Evolutionary conservation across 2,329 filamentous ascomycete genomes (phyloP), one percentile per base, ranked within the genome.

Genomic region (Nothopassalora personata): DNA sequence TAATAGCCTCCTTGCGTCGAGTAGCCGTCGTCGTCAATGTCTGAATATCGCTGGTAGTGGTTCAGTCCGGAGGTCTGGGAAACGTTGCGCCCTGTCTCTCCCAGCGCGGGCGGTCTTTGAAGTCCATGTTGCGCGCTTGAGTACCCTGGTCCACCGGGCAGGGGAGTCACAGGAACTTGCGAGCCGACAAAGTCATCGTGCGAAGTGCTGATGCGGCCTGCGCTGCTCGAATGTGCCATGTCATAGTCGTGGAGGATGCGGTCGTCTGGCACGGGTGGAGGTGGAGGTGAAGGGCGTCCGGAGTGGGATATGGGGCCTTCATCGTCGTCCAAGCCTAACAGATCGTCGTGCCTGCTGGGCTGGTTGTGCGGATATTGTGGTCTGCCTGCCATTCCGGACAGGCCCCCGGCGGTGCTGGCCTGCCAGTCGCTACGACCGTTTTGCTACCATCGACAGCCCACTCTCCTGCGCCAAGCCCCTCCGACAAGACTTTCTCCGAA

Each of bases 21-120:
- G 63, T 87, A 86, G 64, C 85, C 85, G 70, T 96, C 91, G 61
- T 91, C 86, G 73, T 97, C 91, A 60, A 89, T 82, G 74, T 96
- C 91, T 50, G 91, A 93, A 71, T 99, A 97, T 63, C 91, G 84
- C 72, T 92, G 88, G 76, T 96, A 97, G 76, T 97, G 94, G 71
- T 87, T 81, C 62, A 97, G 75, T 15, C 86, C 92, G 1, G 90
- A 93, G 0, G 88, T 89, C 73, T 97, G 93, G 48, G 84, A 87
- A 68, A 84, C 86, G 79, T 76, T 60, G 59, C 75, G 71, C 33
- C 72, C 73, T 34, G 75, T 65, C 18, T 72, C 66, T 9, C 73
- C 74, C 48, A 70, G 56, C 27, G 71, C 73, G 54, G 77, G 75
- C 45, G 74, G 74, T 71, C 49, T 74, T 63, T 36, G 47, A 30